phyloP scores from a whole-genome alignment of 2,329 filamentous ascomycete genomes.

The Trichoderma brevicompactum region DNA sequence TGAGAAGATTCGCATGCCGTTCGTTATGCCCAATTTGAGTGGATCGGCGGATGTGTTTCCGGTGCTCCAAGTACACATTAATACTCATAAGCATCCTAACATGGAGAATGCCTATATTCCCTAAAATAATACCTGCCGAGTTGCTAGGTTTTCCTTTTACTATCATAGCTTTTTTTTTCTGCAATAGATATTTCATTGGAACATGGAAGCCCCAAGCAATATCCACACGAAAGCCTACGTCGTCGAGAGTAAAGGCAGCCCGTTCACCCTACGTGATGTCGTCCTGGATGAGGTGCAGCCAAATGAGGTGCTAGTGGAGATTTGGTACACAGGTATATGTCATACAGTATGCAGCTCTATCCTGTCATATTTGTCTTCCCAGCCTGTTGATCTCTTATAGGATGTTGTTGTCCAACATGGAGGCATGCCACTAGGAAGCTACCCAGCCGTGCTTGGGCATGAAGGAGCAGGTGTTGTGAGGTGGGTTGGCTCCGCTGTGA shows the following conservation, averaged over 20 bases:
- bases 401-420: constrained; percentile 1
- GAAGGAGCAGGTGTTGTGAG: not conserved
- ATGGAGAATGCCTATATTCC: not conserved
- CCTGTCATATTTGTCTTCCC: not conserved
- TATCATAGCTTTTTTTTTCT: not conserved
- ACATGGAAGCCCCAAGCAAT: not conserved
- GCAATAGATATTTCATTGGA: not conserved
- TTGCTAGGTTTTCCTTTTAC: not conserved
- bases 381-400: not conserved
- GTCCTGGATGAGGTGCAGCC: not conserved
- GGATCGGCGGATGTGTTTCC: not conserved
- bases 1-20: too few relatives aligned
- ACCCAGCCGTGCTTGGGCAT: not conserved
- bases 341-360: not conserved
- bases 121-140: not conserved
- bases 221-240: not conserved
- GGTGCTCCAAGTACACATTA: not conserved
- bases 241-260: not conserved
- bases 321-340: not conserved
- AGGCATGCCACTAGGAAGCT: not conserved
- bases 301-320: not conserved
- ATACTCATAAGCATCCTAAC: too few relatives aligned
- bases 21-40: not conserved
- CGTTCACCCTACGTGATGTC: not conserved
- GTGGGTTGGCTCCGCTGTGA: not conserved